These are phyloP conservation scores for Cladorrhinum sp. DNA, from an alignment of 2,329 filamentous ascomycete species.

Conservation along the genomic window DNA sequence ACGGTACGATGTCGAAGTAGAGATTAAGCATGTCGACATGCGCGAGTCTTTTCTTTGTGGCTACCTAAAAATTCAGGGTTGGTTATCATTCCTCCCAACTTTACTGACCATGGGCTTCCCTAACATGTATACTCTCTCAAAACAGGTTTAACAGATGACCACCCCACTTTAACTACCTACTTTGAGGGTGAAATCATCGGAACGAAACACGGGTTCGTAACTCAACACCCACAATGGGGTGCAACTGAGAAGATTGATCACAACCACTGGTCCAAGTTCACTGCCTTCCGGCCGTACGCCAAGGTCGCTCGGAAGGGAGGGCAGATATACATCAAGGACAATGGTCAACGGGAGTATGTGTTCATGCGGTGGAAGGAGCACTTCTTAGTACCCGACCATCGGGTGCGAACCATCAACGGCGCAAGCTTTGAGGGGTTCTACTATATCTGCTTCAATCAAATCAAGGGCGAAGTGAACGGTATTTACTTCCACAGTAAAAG, in stretches of 20 bases:
- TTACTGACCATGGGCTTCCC: too few species aligned
- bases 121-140: background rate
- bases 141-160: constrained; percentile 85
- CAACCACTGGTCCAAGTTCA: constrained; percentile 89
- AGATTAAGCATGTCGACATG: constrained; percentile 95
- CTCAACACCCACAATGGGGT: constrained; percentile 85
- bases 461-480: constrained; percentile 79
- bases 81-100: constrained; percentile 1
- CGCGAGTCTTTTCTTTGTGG: constrained; percentile 91
- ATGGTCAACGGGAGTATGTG: constrained; percentile 77
- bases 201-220: constrained; percentile 89
- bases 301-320: constrained; percentile 57
- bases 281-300: constrained; percentile 73
- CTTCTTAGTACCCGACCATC: constrained; percentile 92
- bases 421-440: constrained; percentile 99
- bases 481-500: constrained; percentile 99
- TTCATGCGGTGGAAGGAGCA: constrained; percentile 99
- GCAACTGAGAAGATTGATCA: constrained; percentile 88
- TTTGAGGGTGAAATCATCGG: constrained; percentile 99
- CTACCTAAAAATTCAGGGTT: constrained; percentile 92
- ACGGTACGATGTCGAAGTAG: constrained; percentile 91
- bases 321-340: constrained; percentile 61
- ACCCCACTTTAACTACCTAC: constrained; percentile 95
- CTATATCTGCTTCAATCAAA: constrained; percentile 97
- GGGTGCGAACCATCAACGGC: constrained; percentile 83